Evolutionary conservation across 768 basidiomycete genomes (phyloP).

Genomic region (Mrakia blollopis): DNA sequence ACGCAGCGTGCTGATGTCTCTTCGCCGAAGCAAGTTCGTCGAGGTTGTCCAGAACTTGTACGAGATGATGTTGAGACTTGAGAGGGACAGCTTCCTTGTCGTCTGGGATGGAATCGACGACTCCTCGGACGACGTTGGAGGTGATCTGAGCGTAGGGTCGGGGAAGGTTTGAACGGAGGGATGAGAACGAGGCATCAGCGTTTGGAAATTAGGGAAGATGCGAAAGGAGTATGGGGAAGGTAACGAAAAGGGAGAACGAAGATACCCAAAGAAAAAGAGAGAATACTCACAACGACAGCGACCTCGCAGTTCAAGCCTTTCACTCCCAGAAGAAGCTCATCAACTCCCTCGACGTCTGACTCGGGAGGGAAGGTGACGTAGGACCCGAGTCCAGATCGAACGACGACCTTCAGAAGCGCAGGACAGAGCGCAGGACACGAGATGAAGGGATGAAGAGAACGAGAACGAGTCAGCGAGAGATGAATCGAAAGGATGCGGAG

Average conservation of each 20-base stretch:
- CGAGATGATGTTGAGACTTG: slow-evolving; percentile 70
- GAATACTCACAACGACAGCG: slow-evolving; percentile 59
- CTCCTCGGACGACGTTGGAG: slow-evolving; percentile 9
- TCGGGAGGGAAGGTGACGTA: slow-evolving; percentile 23
- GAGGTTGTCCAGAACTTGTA: slow-evolving; percentile 77
- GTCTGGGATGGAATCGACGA: slow-evolving; percentile 1
- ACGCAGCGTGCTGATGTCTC: slow-evolving; percentile 85
- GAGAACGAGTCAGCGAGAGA: not conserved
- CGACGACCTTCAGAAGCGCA: slow-evolving; percentile 30
- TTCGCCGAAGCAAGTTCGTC: slow-evolving; percentile 66
- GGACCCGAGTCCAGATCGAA: slow-evolving; percentile 35
- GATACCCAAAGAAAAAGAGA: too few relatives aligned
- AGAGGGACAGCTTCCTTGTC: slow-evolving; percentile 35
- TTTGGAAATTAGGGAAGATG: too few relatives aligned
- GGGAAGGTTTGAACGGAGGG: too few relatives aligned
- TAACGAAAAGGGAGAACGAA: too few relatives aligned
- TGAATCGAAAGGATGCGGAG: not conserved
- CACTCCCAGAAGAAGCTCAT: slow-evolving; percentile 57
- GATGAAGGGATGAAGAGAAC: not conserved
- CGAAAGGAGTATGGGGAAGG: too few relatives aligned
- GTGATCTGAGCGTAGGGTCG: not conserved
- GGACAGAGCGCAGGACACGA: not conserved
- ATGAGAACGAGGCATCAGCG: too few relatives aligned
- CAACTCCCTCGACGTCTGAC: slow-evolving; percentile 33
- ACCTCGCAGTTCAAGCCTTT: slow-evolving; percentile 71